Evolutionary conservation across 2,329 filamentous ascomycete genomes (phyloP).

Genomic region (Diaporthe caulivora): DNA sequence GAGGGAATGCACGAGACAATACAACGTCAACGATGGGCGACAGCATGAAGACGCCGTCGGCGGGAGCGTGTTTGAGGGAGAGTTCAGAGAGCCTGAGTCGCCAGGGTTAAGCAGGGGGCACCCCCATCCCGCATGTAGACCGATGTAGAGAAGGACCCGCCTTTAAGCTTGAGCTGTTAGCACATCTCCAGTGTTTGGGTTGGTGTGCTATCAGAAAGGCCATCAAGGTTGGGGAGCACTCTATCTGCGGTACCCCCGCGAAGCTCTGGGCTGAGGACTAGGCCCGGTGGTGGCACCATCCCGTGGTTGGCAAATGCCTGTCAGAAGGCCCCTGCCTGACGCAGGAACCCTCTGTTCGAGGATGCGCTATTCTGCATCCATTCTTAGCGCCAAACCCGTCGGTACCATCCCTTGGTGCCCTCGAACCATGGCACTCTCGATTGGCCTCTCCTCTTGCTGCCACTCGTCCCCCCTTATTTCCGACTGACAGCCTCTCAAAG

Average conservation of each 20-base stretch:
- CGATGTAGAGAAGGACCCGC: not conserved
- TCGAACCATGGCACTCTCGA: constrained; percentile 11
- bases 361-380: constrained; percentile 35
- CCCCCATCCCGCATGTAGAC: not conserved
- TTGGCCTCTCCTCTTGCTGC: constrained; percentile 24
- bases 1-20: not conserved
- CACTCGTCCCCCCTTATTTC: constrained; percentile 8
- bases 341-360: constrained; percentile 38
- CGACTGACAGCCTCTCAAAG: constrained; percentile 18
- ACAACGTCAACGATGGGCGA: constrained; percentile 9
- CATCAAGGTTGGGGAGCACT: not conserved
- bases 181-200: fast-evolving
- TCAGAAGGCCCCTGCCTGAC: constrained; percentile 22
- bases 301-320: constrained; percentile 18
- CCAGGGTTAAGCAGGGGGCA: constrained; percentile 3
- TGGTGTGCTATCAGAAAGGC: not conserved
- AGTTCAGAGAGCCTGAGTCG: constrained; percentile 22
- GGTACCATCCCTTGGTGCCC: constrained; percentile 1
- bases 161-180: not conserved
- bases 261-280: constrained; percentile 12
- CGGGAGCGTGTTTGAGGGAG: constrained; percentile 28
- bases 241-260: constrained; percentile 10
- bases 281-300: constrained; percentile 25
- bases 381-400: constrained; percentile 38
- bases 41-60: constrained; percentile 13